phyloP scores from a whole-genome alignment of 352 stramenopile species.

The Pythium insidiosum region DNA sequence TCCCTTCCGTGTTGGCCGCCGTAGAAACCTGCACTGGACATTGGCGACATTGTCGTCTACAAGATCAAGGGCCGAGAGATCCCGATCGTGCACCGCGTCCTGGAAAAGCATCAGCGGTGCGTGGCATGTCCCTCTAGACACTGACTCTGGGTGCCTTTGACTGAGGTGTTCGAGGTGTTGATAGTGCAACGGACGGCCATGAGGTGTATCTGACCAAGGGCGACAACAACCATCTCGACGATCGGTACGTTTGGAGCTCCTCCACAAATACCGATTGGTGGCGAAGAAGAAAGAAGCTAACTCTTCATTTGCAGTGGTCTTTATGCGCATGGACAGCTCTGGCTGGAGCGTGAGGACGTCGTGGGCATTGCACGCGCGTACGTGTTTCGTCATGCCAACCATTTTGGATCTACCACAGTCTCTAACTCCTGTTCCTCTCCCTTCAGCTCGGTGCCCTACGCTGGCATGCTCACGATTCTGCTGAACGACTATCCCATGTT shows the following conservation, averaged over 20 bases:
- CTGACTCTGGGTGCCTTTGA: not conserved
- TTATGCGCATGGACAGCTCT: constrained; percentile 97
- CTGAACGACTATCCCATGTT: constrained; percentile 98
- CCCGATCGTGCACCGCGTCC: constrained; percentile 98
- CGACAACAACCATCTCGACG: constrained; percentile 99
- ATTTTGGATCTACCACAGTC: not conserved
- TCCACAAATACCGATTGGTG: not conserved
- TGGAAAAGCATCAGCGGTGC: constrained; percentile 93
- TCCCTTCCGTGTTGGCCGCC: too few species aligned
- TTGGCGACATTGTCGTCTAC: constrained; percentile 93
- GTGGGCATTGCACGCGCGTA: constrained; percentile 92
- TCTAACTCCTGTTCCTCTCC: not conserved
- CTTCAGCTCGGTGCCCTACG: constrained; percentile 92
- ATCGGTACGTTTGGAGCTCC: constrained; percentile 61
- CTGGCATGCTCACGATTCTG: constrained; percentile 98
- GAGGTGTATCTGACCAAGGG: constrained; percentile 98
- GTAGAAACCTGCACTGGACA: constrained; percentile 72
- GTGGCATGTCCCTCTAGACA: too few species aligned
- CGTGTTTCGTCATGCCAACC: constrained; percentile 11
- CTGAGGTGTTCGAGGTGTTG: not conserved
- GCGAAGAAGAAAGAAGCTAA: constrained; percentile 1
- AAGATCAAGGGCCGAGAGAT: constrained; percentile 98
- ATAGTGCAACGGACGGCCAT: constrained; percentile 65
- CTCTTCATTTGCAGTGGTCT: constrained; percentile 55
- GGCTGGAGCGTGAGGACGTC: constrained; percentile 98